Conservation (phyloP, 2,329 filamentous ascomycete genomes). For the Orbilia javanica region DNA sequence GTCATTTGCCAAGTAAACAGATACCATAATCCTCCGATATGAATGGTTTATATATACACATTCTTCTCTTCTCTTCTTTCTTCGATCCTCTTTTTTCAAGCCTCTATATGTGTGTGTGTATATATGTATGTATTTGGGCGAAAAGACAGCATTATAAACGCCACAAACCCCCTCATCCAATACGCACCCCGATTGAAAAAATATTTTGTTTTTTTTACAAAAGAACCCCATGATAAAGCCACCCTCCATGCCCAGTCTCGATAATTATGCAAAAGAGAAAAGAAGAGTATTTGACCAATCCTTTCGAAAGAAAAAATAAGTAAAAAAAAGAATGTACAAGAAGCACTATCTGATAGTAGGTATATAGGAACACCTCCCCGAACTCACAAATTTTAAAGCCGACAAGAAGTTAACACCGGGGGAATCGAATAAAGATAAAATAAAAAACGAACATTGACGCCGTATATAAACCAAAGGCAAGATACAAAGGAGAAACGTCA, state of each 20-base stretch:
- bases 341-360: neutral
- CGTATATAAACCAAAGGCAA: neutral
- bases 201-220: too few species aligned
- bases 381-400: slow-evolving; percentile 2
- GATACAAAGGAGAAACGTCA: neutral
- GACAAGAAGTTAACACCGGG: neutral
- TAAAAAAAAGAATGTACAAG: slow-evolving; percentile 15
- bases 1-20: neutral
- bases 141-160: neutral
- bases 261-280: neutral
- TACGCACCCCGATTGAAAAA: neutral
- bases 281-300: slow-evolving; percentile 1
- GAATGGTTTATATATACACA: neutral
- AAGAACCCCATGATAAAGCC: neutral
- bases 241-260: neutral
- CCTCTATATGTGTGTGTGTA: too few species aligned
- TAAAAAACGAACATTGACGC: neutral
- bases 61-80: neutral
- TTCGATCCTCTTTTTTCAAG: neutral
- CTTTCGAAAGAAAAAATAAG: neutral
- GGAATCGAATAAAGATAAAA: neutral
- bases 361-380: neutral
- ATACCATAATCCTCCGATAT: neutral
- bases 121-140: neutral
- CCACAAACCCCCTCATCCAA: neutral